These are phyloP conservation scores for Globisporangium cystogenes DNA, from an alignment of 352 stramenopile species.

Conservation along the genomic window DNA sequence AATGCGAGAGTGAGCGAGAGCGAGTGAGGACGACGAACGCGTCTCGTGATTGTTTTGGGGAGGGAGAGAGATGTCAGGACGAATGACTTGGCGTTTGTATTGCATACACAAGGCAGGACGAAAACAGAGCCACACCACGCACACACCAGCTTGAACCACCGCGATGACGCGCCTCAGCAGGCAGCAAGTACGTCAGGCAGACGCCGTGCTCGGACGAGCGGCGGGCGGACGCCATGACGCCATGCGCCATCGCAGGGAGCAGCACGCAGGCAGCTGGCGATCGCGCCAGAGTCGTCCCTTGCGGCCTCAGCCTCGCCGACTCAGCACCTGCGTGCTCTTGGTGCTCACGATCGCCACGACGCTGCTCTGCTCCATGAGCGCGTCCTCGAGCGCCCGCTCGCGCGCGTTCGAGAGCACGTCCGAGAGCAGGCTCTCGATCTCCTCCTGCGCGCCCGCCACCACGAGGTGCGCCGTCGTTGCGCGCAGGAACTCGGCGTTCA, in stretches of 20 bases:
- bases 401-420: conserved; percentile 74
- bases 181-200: neutral
- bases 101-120: neutral
- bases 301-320: conserved; percentile 31
- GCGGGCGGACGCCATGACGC: no score
- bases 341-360: conserved; percentile 81
- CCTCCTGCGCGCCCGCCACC: conserved; percentile 36
- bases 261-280: no score
- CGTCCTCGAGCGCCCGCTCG: conserved; percentile 50
- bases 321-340: conserved; percentile 65
- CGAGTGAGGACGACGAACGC: conserved; percentile 22
- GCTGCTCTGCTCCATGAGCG: conserved; percentile 80
- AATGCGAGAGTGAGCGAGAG: conserved; percentile 9
- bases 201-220: neutral
- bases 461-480: conserved; percentile 49
- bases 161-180: neutral
- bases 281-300: no score
- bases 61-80: no score
- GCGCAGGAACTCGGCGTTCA: conserved; percentile 74
- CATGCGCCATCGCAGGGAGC: no score
- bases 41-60: neutral
- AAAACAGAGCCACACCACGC: neutral
- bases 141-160: neutral
- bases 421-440: conserved; percentile 63
- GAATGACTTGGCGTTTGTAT: neutral